Conservation (phyloP, 2,329 filamentous ascomycete species). For the Colletotrichum australisinense region DNA sequence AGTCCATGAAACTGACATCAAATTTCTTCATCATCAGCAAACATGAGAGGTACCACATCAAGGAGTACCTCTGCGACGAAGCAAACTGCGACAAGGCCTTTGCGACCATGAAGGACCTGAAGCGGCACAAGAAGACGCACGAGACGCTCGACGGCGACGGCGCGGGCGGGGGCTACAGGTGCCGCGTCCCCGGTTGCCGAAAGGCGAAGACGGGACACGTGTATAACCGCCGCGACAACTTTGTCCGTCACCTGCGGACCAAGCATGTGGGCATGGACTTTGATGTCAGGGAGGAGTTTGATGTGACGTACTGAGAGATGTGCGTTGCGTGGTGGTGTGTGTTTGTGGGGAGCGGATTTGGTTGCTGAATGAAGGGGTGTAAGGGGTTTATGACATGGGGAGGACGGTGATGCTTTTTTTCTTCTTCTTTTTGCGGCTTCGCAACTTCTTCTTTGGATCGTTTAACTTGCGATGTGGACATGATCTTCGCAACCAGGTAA, state of each 20-base stretch:
- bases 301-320: slow-evolving; percentile 13
- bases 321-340: not conserved
- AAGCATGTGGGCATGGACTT: slow-evolving; percentile 37
- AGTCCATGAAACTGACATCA: slow-evolving; percentile 5
- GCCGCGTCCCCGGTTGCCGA: slow-evolving; percentile 40
- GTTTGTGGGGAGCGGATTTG: no score
- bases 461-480: not conserved
- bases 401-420: not conserved
- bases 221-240: slow-evolving; percentile 43
- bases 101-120: slow-evolving; percentile 42
- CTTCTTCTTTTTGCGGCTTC: no score
- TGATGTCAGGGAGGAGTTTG: slow-evolving; percentile 28
- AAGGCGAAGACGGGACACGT: slow-evolving; percentile 41
- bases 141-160: slow-evolving; percentile 33
- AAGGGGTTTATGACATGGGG: not conserved
- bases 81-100: slow-evolving; percentile 38
- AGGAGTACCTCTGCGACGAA: slow-evolving; percentile 37
- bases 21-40: slow-evolving; percentile 25
- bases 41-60: slow-evolving; percentile 40
- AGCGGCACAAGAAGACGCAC: slow-evolving; percentile 39
- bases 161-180: slow-evolving; percentile 38
- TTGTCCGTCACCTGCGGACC: slow-evolving; percentile 40
- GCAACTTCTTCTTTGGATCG: no score
- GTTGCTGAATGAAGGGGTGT: not conserved
- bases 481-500: not conserved